Conservation (phyloP, 2,329 filamentous ascomycete species). For the Hypomyces perniciosus region DNA sequence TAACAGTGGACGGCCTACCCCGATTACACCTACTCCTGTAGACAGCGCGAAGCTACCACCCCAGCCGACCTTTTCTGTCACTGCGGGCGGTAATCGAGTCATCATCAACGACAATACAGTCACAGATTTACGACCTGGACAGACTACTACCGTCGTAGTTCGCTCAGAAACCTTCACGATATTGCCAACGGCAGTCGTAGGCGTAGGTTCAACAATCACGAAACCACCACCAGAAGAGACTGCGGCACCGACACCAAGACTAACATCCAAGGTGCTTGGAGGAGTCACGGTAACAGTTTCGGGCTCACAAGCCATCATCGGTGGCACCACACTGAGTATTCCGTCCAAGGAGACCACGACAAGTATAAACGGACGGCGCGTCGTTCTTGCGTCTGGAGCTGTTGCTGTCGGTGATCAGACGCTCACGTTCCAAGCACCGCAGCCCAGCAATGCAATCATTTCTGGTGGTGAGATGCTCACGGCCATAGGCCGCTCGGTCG, state of each 20-base stretch:
- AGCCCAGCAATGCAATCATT: constrained; percentile 38
- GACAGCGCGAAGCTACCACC: constrained; percentile 6
- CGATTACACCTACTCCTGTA: background rate
- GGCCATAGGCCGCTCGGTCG: constrained; percentile 34
- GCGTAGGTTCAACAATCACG: constrained; percentile 38
- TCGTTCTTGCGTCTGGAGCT: constrained; percentile 32
- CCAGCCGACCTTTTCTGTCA: constrained; percentile 32
- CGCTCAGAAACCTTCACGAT: constrained; percentile 41
- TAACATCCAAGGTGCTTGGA: constrained; percentile 34
- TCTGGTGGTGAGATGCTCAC: constrained; percentile 44
- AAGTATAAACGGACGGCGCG: constrained; percentile 24
- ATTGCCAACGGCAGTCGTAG: constrained; percentile 39
- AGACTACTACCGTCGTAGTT: constrained; percentile 38
- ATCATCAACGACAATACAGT: constrained; percentile 44
- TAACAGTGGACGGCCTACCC: background rate
- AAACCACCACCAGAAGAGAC: constrained; percentile 32
- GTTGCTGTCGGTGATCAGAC: constrained; percentile 31
- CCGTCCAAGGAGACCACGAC: constrained; percentile 30
- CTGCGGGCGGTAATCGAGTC: constrained; percentile 38
- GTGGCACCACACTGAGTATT: constrained; percentile 38
- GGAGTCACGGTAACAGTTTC: constrained; percentile 37
- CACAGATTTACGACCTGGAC: constrained; percentile 28
- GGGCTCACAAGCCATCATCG: constrained; percentile 36
- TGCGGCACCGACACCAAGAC: constrained; percentile 25
- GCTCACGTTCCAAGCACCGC: constrained; percentile 31